phyloP scores from a whole-genome alignment of 306 rosid genomes.

The Glycine latifolia region DNA sequence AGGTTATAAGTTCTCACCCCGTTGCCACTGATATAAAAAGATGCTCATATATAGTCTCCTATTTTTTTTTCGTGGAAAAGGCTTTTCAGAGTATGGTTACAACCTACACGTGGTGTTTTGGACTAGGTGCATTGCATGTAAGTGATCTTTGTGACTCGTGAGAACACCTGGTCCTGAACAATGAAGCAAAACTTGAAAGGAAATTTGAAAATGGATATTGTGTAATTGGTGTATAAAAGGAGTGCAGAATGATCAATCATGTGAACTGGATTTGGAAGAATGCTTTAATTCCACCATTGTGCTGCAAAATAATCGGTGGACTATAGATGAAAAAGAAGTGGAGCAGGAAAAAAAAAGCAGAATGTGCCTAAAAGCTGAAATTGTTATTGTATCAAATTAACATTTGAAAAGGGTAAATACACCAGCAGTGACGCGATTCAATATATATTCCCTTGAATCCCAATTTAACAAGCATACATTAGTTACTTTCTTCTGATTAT shows the following conservation, averaged over 20 bases:
- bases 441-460: neutral
- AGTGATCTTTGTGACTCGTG: neutral
- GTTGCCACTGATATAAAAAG: neutral
- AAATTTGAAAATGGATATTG: neutral
- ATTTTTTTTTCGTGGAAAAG: neutral
- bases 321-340: constrained; percentile 8
- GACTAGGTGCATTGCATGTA: neutral
- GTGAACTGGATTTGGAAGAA: constrained; percentile 29
- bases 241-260: neutral
- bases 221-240: constrained; percentile 13
- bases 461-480: neutral
- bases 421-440: neutral
- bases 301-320: constrained; percentile 33
- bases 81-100: neutral
- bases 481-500: neutral
- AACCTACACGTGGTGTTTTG: neutral
- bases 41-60: neutral
- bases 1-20: neutral
- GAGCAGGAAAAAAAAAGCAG: neutral
- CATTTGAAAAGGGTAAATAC: neutral
- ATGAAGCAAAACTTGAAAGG: neutral
- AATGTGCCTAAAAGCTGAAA: constrained; percentile 46
- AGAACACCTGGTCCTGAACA: constrained; percentile 5
- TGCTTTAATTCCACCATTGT: constrained; percentile 6
- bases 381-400: neutral